A percentile compares a stretch with the other conserved stretches of the same genome.
Evolutionary conservation across 164 flowering plant species (phyloP).

Genomic region (Cinnamomum chago): DNA sequence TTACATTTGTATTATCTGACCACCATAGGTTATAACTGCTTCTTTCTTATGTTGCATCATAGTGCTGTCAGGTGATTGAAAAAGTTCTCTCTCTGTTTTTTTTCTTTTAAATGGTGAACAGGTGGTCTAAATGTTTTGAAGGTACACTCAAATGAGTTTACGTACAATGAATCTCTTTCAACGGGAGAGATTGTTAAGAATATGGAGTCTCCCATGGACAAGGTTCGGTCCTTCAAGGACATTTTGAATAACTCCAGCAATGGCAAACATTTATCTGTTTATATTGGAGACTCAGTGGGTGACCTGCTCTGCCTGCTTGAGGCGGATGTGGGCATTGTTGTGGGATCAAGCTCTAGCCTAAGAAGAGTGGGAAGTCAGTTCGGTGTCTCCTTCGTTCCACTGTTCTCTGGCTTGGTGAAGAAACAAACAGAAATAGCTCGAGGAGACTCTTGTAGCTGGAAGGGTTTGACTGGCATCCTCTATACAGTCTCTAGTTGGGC

Average conservation of each 20-base stretch:
- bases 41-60: not conserved
- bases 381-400: slow-evolving; percentile 32
- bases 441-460: slow-evolving; percentile 16
- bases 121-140: slow-evolving; percentile 29
- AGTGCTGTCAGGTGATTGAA: not conserved
- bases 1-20: not conserved
- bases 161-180: slow-evolving; percentile 28
- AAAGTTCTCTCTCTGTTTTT: not conserved
- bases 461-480: slow-evolving; percentile 30
- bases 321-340: slow-evolving; percentile 33
- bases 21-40: not conserved
- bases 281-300: slow-evolving; percentile 34
- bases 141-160: slow-evolving; percentile 35
- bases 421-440: slow-evolving; percentile 25
- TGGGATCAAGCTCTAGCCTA: slow-evolving; percentile 33
- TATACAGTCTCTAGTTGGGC: slow-evolving; percentile 36
- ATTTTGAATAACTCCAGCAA: slow-evolving; percentile 12
- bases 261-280: slow-evolving; percentile 22
- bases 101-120: slow-evolving; percentile 5
- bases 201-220: slow-evolving; percentile 38
- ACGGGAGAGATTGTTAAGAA: slow-evolving; percentile 31
- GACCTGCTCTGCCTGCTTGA: slow-evolving; percentile 38
- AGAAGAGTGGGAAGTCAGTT: slow-evolving; percentile 26
- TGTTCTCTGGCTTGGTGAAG: slow-evolving; percentile 34
- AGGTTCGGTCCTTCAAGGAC: slow-evolving; percentile 28